These are phyloP conservation scores for Cladophialophora chaetospira DNA, from an alignment of 2,329 filamentous ascomycete genomes.

Conservation along the genomic window DNA sequence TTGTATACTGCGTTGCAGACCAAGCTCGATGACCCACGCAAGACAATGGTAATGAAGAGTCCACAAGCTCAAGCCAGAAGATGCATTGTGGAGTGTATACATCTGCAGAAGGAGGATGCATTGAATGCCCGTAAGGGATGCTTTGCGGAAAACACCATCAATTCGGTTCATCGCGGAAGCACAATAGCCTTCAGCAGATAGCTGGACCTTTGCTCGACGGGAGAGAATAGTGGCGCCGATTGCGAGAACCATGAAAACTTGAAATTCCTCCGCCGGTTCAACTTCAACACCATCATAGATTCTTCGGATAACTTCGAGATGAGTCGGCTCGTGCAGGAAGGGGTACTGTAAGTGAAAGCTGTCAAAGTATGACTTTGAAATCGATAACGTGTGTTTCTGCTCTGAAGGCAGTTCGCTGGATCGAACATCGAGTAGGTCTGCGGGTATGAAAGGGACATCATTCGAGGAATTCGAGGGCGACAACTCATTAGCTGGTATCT, in stretches of 20 bases:
- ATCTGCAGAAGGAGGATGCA: slow-evolving; percentile 8
- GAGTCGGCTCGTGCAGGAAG: slow-evolving; percentile 1
- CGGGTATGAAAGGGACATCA: background rate
- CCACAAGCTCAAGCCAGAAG: slow-evolving; percentile 2
- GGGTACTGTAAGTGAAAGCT: slow-evolving; percentile 4
- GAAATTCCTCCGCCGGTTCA: background rate
- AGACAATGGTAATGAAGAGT: slow-evolving; percentile 8
- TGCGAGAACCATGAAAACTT: slow-evolving; percentile 7
- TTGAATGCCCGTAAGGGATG: background rate
- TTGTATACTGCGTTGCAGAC: slow-evolving; percentile 1
- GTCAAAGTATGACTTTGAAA: slow-evolving; percentile 3
- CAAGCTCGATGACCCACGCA: slow-evolving; percentile 1
- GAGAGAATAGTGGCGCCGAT: slow-evolving; percentile 8
- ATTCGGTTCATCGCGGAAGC: slow-evolving; percentile 3
- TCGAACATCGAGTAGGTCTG: background rate
- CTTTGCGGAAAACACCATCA: background rate
- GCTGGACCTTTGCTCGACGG: slow-evolving; percentile 2
- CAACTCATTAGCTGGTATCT: background rate
- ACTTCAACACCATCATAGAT: slow-evolving; percentile 4
- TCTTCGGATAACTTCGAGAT: background rate
- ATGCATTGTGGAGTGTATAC: slow-evolving; percentile 4
- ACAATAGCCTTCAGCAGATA: slow-evolving; percentile 4
- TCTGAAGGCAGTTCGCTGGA: background rate
- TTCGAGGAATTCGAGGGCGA: background rate
- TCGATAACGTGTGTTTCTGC: slow-evolving; percentile 1